Conservation (phyloP, 495 filamentous ascomycete genomes). For the Achaetomiella virescens region DNA sequence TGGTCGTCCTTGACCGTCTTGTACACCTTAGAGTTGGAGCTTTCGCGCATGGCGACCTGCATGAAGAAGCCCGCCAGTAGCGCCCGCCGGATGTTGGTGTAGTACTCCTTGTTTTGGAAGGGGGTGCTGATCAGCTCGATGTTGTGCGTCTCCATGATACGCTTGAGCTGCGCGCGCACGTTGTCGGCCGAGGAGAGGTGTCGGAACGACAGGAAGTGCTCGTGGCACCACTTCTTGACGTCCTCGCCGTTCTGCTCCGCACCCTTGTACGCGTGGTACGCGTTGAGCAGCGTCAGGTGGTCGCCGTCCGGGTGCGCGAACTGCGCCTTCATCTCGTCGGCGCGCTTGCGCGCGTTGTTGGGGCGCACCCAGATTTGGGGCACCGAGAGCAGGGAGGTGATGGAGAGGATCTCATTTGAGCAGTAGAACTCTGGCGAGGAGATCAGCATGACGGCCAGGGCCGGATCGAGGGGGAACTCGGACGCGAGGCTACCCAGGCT, state of each 20-base stretch:
- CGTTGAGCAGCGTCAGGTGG: conserved; percentile 93
- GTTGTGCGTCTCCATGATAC: conserved; percentile 91
- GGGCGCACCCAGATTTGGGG: conserved; percentile 92
- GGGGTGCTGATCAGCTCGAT: conserved; percentile 79
- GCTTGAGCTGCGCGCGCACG: conserved; percentile 80
- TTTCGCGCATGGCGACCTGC: conserved; percentile 94
- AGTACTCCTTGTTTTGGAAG: conserved; percentile 95
- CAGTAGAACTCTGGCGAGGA: conserved; percentile 97
- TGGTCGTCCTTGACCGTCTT: conserved; percentile 90
- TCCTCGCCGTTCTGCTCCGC: conserved; percentile 61
- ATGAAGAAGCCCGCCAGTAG: conserved; percentile 98
- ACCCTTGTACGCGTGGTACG: conserved; percentile 93
- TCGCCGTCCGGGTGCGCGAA: conserved; percentile 94
- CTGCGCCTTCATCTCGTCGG: conserved; percentile 93
- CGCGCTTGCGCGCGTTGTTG: conserved; percentile 73
- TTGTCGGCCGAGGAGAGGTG: conserved; percentile 89
- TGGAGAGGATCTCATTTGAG: conserved; percentile 95
- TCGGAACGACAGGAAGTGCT: conserved; percentile 91
- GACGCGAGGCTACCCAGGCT: conserved; percentile 79
- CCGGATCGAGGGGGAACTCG: conserved; percentile 92
- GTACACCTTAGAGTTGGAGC: conserved; percentile 71
- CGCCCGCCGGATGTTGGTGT: conserved; percentile 90
- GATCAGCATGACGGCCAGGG: conserved; percentile 96
- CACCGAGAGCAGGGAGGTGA: conserved; percentile 89
- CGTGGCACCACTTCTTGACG: conserved; percentile 86